Base-by-base conservation (phyloP, 805 yeast species). In the Candida boleticola region DNA sequence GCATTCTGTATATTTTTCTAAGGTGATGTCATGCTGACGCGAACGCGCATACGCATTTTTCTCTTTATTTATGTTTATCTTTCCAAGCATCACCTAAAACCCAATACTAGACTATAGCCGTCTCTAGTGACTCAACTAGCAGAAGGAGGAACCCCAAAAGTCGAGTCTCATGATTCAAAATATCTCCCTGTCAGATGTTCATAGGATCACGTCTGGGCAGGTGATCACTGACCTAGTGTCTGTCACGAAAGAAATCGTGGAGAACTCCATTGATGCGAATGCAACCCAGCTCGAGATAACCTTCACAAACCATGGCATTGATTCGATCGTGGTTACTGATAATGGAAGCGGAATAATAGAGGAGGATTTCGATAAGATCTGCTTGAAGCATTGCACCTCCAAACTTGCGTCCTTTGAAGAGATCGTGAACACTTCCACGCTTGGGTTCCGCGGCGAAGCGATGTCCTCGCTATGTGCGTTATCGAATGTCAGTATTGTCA, bases 171-270 rank as follows among this genome's bases (percentile, higher is more conserved):
- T 37, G 35, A 29, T 37, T 16, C 35, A 21, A 13, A 27, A 5
- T 30, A 37, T 37, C 4, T 16, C 32, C n/a, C 10, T 16, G 1
- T 51, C 53, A 7, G 95, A 90, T 50, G 73, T 89, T 5, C 87
- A 85, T 49, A 71, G 75, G 45, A 79, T 92, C 43, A 89, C 97
- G 0, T 88, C 97, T 0, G 97, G 97, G 0, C 99, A 93, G 60
- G 98, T 93, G 11, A 85, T 93, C 10, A 77, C 82, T 4, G 96
- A 87, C 52, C 63, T 93, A 33, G 70, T 79, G 0, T 80, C 92
- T 0, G 85, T 87, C 0, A 81, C 85, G 23, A 92, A 92, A 57
- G 99, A 92, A 58, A 64, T 90, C 1, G 72, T 93, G 2, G 99
- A 92, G 54, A 92, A 92, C 58, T 68, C 93, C 23, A 65, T 92